These are phyloP conservation scores for Amanita brunnescens DNA, from an alignment of 768 basidiomycete species.

Conservation along the genomic window DNA sequence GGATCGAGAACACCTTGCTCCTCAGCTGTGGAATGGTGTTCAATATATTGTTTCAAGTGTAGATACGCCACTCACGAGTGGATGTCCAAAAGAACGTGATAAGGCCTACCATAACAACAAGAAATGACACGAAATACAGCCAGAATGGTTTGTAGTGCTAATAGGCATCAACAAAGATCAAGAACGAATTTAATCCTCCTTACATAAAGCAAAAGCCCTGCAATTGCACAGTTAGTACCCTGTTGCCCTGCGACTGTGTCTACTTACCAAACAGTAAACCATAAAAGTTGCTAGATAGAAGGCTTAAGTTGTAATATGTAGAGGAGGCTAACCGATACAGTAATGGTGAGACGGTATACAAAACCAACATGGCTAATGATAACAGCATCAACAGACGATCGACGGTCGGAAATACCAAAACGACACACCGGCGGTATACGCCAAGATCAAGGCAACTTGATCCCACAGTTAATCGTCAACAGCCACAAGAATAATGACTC, in stretches of 20 bases:
- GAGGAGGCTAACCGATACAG: constrained; percentile 82
- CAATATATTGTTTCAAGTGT: not conserved
- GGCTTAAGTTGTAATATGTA: constrained; percentile 75
- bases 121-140: constrained; percentile 84
- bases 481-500: constrained; percentile 15
- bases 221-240: not conserved
- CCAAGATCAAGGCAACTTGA: constrained; percentile 36
- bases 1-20: constrained; percentile 61
- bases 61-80: constrained; percentile 52
- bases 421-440: constrained; percentile 30
- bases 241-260: not conserved
- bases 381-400: constrained; percentile 13
- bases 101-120: constrained; percentile 60
- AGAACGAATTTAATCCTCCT: constrained; percentile 10
- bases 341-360: constrained; percentile 79
- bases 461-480: constrained; percentile 1
- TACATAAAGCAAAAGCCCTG: constrained; percentile 46
- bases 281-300: constrained; percentile 82
- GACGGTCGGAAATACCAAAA: not conserved
- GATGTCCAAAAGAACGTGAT: constrained; percentile 83
- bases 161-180: constrained; percentile 1
- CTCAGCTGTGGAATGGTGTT: constrained; percentile 39
- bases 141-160: constrained; percentile 80
- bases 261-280: constrained; percentile 66
- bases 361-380: constrained; percentile 71